A percentile compares a stretch with the other conserved stretches of the same genome.
Conservation (phyloP, 257 asterid genomes). For the Solanum pennellii region DNA sequence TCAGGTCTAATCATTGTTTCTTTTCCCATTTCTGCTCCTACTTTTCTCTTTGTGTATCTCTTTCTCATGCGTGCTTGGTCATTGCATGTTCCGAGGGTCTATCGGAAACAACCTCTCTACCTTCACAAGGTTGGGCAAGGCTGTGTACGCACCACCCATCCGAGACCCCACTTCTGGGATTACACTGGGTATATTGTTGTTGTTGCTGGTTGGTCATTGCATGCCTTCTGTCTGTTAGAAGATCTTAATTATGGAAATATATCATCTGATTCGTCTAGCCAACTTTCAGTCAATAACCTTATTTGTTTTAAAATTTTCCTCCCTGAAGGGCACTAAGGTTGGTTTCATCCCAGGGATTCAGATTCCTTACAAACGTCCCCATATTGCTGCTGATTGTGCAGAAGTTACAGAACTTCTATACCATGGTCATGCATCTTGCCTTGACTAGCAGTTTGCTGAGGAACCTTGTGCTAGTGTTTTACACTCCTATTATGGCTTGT, state of each 20-base stretch:
- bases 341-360: background rate
- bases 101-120: background rate
- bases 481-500: background rate
- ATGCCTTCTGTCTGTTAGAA: background rate
- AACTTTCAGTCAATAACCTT: background rate
- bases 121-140: background rate
- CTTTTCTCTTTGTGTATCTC: background rate
- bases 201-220: background rate
- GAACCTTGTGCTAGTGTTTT: background rate
- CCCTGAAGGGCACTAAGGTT: background rate
- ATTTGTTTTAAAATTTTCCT: background rate
- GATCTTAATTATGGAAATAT: background rate
- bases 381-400: background rate
- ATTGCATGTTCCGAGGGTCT: background rate
- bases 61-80: background rate
- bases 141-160: background rate
- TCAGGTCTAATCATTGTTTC: slow-evolving; percentile 40
- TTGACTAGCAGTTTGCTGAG: background rate
- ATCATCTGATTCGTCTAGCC: background rate
- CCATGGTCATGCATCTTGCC: background rate
- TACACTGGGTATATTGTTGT: background rate
- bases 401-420: background rate
- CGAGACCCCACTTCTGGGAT: background rate
- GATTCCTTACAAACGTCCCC: background rate
- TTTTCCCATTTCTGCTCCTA: background rate